These are phyloP conservation scores for Rauvolfia tetraphylla DNA, from an alignment of 257 asterid genomes.

Conservation along the genomic window DNA sequence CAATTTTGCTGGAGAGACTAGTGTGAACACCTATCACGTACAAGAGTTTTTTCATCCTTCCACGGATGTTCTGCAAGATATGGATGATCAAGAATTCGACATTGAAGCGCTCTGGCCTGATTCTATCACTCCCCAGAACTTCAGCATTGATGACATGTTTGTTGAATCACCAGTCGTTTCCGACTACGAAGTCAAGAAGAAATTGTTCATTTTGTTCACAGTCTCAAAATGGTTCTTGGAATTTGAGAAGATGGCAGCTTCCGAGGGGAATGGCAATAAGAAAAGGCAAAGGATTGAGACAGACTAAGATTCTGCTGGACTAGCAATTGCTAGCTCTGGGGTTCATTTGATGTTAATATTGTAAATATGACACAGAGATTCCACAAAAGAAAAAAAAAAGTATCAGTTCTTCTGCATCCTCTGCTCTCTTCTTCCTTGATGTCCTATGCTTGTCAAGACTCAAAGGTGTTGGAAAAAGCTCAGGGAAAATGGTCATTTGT, in stretches of 20 bases:
- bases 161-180: not conserved
- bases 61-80: not conserved
- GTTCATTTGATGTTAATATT: not conserved
- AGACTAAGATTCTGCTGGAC: not conserved
- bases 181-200: not conserved
- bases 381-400: not conserved
- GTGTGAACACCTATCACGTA: not conserved
- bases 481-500: not conserved
- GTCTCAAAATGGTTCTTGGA: slow-evolving; percentile 5
- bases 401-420: not conserved
- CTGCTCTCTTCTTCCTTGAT: not conserved
- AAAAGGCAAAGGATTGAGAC: not conserved
- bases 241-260: not conserved
- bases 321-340: not conserved
- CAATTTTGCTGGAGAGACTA: not conserved
- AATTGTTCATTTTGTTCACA: not conserved
- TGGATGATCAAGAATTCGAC: not conserved
- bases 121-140: not conserved
- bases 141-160: not conserved
- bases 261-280: not conserved
- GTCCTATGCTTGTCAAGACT: not conserved
- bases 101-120: not conserved
- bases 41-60: not conserved
- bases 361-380: too few species aligned
- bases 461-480: too few species aligned